These are phyloP conservation scores for Phialophora tarda DNA, from an alignment of 2,329 filamentous ascomycete genomes.

Conservation along the genomic window DNA sequence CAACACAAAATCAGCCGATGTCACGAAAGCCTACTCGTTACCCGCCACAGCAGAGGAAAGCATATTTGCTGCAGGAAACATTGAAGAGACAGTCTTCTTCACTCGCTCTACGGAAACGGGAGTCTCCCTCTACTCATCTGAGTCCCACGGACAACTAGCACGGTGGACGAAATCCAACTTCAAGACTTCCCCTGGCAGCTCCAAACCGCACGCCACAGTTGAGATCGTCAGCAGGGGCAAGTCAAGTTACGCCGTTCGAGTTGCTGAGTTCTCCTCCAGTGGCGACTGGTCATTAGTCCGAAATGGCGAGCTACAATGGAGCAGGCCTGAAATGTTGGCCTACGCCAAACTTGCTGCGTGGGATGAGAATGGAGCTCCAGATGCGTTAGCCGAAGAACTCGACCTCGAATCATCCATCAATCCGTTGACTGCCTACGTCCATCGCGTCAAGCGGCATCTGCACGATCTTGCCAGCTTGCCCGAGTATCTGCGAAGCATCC, in stretches of 20 bases:
- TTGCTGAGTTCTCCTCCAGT: constrained; percentile 68
- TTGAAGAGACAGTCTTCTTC: constrained; percentile 85
- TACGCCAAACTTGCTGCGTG: constrained; percentile 79
- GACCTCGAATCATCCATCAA: constrained; percentile 87
- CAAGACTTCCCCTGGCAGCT: constrained; percentile 49
- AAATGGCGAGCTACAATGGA: constrained; percentile 82
- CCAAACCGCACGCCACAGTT: constrained; percentile 63
- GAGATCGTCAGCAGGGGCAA: constrained; percentile 78
- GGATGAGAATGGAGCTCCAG: constrained; percentile 74
- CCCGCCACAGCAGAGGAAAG: constrained; percentile 73
- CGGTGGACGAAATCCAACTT: constrained; percentile 67
- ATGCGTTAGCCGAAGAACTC: constrained; percentile 77
- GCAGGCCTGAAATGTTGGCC: constrained; percentile 79
- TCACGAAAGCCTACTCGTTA: constrained; percentile 80
- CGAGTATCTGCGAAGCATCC: constrained; percentile 71
- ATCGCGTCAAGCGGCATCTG: constrained; percentile 81
- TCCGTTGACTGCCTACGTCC: constrained; percentile 79
- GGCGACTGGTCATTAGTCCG: constrained; percentile 83
- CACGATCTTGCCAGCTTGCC: constrained; percentile 79
- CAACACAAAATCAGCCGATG: constrained; percentile 69
- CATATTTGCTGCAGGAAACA: constrained; percentile 77
- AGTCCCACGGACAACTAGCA: constrained; percentile 75
- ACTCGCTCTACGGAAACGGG: constrained; percentile 79
- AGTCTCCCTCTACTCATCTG: constrained; percentile 74
- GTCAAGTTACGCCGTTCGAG: constrained; percentile 75